These are phyloP conservation scores for Xylaria sp. DNA, from an alignment of 2,329 filamentous ascomycete species.

Conservation along the genomic window DNA sequence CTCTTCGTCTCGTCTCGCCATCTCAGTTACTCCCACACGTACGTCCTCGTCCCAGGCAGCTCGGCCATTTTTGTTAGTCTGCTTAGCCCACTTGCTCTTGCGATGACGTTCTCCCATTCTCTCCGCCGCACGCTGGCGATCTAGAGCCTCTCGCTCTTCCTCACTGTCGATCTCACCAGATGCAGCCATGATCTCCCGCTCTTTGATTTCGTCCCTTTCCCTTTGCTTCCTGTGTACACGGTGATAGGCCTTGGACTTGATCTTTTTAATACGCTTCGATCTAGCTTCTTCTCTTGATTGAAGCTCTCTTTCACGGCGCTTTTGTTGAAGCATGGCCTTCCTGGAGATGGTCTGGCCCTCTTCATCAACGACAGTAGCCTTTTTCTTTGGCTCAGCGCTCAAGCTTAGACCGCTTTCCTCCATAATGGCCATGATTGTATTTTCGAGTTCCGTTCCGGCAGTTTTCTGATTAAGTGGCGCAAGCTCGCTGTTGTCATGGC, in stretches of 20 bases:
- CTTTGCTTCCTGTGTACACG: slow-evolving; percentile 85
- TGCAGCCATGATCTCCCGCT: slow-evolving; percentile 63
- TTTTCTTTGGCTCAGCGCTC: slow-evolving; percentile 64
- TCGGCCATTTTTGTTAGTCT: slow-evolving; percentile 79
- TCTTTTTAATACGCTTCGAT: slow-evolving; percentile 95
- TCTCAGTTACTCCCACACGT: slow-evolving; percentile 78
- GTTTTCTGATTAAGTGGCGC: slow-evolving; percentile 71
- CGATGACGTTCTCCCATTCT: slow-evolving; percentile 86
- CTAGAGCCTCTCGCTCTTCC: slow-evolving; percentile 70
- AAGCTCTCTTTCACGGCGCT: slow-evolving; percentile 83
- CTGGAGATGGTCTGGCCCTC: slow-evolving; percentile 77
- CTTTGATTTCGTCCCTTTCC: slow-evolving; percentile 63
- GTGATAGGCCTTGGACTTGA: slow-evolving; percentile 96
- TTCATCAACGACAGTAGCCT: slow-evolving; percentile 73
- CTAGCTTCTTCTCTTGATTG: slow-evolving; percentile 89
- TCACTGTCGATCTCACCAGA: slow-evolving; percentile 72
- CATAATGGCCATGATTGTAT: slow-evolving; percentile 86
- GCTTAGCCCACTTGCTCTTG: slow-evolving; percentile 93
- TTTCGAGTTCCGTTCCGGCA: slow-evolving; percentile 82
- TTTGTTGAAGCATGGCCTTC: slow-evolving; percentile 75
- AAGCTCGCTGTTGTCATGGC: slow-evolving; percentile 70
- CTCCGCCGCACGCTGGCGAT: slow-evolving; percentile 82
- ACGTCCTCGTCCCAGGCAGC: slow-evolving; percentile 91
- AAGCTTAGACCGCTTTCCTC: slow-evolving; percentile 82
- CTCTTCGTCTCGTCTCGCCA: slow-evolving; percentile 85